Percentiles rank a stretch among this genome's conserved stretches.
phyloP scores from a whole-genome alignment of 2,329 filamentous ascomycete genomes.

The Emergomyces pasteurianus region DNA sequence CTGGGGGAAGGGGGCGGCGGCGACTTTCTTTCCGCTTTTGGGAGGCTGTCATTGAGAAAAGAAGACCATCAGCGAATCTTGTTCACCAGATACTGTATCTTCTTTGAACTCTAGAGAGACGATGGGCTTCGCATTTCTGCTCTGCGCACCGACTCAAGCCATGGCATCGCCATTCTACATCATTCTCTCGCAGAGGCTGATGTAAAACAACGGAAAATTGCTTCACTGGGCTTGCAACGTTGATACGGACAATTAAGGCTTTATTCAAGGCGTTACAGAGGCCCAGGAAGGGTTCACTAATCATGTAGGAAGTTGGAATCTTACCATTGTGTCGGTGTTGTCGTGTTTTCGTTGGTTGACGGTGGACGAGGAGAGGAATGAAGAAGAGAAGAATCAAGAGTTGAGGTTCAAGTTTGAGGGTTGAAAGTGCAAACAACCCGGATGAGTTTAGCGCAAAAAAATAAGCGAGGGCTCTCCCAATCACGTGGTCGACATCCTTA shows the following conservation, averaged over 20 bases:
- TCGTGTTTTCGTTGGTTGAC: conserved; percentile 39
- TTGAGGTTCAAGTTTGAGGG: background rate
- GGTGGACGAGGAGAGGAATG: conserved; percentile 21
- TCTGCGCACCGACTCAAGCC: conserved; percentile 40
- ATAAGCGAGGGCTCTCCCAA: conserved; percentile 3
- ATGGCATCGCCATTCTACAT: conserved; percentile 29
- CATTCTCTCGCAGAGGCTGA: conserved; percentile 17
- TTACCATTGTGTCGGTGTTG: conserved; percentile 51
- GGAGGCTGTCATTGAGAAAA: conserved; percentile 99
- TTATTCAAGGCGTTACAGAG: conserved; percentile 27
- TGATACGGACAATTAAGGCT: background rate
- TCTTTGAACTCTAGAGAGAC: conserved; percentile 89
- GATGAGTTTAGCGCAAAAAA: background rate
- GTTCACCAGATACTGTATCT: conserved; percentile 62
- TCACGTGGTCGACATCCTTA: background rate
- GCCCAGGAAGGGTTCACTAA: conserved; percentile 26
- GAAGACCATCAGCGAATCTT: conserved; percentile 89
- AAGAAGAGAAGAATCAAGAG: conserved; percentile 9
- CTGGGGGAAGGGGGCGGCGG: conserved; percentile 91
- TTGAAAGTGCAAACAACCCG: background rate
- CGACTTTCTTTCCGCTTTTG: conserved; percentile 95
- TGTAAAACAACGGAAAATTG: conserved; percentile 22
- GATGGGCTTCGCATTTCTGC: conserved; percentile 43
- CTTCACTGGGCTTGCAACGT: conserved; percentile 1
- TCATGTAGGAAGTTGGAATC: conserved; percentile 38